Evolutionary conservation across 495 filamentous ascomycete genomes (phyloP).

Genomic region (Xylaria curta): DNA sequence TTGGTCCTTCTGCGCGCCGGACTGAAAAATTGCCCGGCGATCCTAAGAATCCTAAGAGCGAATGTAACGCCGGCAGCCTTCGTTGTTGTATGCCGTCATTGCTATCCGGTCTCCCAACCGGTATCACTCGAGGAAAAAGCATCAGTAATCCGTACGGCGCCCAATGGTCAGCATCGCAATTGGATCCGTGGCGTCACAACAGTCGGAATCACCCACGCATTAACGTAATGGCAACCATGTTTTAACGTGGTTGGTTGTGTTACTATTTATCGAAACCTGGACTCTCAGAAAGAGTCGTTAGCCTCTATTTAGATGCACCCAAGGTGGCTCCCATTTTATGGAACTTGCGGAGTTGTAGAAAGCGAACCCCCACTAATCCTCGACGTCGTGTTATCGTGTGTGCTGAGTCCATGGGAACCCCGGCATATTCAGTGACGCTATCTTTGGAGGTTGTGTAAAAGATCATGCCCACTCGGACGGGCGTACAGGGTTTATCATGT

Average conservation of each 20-base stretch:
- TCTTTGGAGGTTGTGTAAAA: neutral
- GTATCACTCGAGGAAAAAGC: neutral
- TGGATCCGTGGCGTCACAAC: neutral
- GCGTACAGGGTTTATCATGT: slow-evolving; percentile 4
- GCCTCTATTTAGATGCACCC: slow-evolving; percentile 7
- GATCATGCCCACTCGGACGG: neutral
- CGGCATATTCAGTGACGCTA: slow-evolving; percentile 4
- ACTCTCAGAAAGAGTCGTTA: neutral
- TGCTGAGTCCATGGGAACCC: slow-evolving; percentile 2
- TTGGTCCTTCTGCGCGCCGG: neutral
- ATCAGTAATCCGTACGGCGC: neutral
- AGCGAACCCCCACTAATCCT: slow-evolving; percentile 13
- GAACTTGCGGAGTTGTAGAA: slow-evolving; percentile 13
- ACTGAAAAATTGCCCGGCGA: slow-evolving; percentile 11
- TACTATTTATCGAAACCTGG: neutral
- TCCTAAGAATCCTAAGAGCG: slow-evolving; percentile 10
- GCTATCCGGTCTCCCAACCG: neutral
- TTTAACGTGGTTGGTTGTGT: slow-evolving; percentile 1
- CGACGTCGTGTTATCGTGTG: neutral
- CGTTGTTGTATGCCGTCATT: neutral
- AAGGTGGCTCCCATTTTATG: slow-evolving; percentile 9
- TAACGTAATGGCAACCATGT: neutral
- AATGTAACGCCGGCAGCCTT: neutral
- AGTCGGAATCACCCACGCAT: neutral
- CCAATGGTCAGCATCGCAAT: neutral